Conservation (phyloP, 257 asterid genomes). For the Sherardia arvensis region DNA sequence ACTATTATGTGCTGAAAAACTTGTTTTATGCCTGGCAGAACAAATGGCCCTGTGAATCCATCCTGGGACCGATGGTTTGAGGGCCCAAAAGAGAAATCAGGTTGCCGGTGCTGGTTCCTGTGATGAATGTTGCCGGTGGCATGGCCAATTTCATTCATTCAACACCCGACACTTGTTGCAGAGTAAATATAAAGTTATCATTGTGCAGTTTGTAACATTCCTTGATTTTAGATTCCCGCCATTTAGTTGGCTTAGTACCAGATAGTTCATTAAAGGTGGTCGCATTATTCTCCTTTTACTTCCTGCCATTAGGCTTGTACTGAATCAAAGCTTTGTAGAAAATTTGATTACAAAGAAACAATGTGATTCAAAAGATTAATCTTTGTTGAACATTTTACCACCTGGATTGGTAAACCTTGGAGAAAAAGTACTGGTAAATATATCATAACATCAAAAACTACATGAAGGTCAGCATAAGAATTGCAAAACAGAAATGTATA, state of each 20-base stretch:
- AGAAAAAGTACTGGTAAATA: background rate
- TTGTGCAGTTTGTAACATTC: constrained; percentile 20
- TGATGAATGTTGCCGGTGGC: constrained; percentile 20
- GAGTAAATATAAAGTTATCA: constrained; percentile 6
- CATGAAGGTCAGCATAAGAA: background rate
- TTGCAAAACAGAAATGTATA: background rate
- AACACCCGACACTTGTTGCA: constrained; percentile 9
- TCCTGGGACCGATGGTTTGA: constrained; percentile 96
- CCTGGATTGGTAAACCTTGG: background rate
- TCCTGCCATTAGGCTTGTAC: background rate
- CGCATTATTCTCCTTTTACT: background rate
- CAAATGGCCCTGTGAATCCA: constrained; percentile 68
- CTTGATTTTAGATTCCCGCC: background rate
- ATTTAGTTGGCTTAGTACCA: background rate
- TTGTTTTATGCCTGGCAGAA: constrained; percentile 32
- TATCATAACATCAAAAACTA: background rate
- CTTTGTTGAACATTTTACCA: no score
- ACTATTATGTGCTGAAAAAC: constrained; percentile 2
- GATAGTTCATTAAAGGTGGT: constrained; percentile 1
- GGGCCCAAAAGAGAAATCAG: constrained; percentile 67
- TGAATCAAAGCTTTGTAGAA: constrained; percentile 6
- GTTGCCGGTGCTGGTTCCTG: constrained; percentile 90
- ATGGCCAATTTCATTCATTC: background rate
- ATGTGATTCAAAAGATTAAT: background rate
- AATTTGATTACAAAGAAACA: constrained; percentile 1